phyloP scores from a whole-genome alignment of 805 yeast genomes.

The Brettanomyces naardenensis region DNA sequence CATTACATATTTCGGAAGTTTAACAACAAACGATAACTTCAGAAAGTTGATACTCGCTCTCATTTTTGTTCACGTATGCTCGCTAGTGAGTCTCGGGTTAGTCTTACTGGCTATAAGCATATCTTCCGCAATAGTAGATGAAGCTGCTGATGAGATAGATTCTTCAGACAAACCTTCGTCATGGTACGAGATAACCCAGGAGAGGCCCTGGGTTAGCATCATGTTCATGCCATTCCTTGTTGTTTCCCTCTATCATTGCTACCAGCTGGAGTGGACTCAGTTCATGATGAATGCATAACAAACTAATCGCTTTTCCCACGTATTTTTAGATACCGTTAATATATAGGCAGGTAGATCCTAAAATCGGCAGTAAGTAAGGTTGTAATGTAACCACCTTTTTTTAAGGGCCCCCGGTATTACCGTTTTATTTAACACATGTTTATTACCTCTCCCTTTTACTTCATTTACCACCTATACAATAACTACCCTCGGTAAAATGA shows the following conservation, averaged over 20 bases:
- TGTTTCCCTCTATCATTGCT: constrained; percentile 10
- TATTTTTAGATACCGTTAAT: not conserved
- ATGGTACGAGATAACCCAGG: no score
- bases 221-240: constrained; percentile 11
- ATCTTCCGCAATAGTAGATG: constrained; percentile 7
- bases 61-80: constrained; percentile 9
- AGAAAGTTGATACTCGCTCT: not conserved
- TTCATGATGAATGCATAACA: not conserved
- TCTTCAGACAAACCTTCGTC: no score
- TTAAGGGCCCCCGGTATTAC: no score
- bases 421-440: no score
- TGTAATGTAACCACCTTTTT: no score
- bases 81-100: constrained; percentile 12
- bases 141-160: not conserved
- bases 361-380: no score
- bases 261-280: constrained; percentile 4
- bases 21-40: not conserved
- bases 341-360: no score
- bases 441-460: no score
- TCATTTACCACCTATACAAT: no score
- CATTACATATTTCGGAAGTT: constrained; percentile 9
- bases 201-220: constrained; percentile 6
- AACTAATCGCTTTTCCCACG: not conserved
- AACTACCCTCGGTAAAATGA: no score
- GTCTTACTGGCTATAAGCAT: constrained; percentile 12